Conservation (phyloP, 495 filamentous ascomycete species). For the Delitschia confertaspora region DNA sequence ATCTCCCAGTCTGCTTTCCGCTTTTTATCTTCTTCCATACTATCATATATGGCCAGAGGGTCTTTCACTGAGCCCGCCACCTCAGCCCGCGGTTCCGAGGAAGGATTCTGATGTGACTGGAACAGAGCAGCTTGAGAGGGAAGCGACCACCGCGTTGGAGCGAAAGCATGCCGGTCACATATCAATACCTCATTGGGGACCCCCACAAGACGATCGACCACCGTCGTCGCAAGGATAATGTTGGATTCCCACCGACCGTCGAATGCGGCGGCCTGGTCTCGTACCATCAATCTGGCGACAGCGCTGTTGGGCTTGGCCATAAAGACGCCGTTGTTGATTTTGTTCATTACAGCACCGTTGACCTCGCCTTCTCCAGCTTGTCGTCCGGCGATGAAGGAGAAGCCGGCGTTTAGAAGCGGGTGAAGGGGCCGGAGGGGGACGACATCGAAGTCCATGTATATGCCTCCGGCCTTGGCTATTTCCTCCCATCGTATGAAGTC, state of each 20-base stretch:
- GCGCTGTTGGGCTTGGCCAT: not conserved
- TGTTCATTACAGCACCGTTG: not conserved
- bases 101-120: conserved; percentile 1
- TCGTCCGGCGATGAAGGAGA: conserved; percentile 3
- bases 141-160: conserved; percentile 4
- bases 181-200: conserved; percentile 11
- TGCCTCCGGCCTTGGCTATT: conserved; percentile 3
- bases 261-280: conserved; percentile 1
- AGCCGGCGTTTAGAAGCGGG: conserved; percentile 4
- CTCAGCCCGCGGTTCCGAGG: too few relatives aligned
- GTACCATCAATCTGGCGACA: not conserved
- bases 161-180: conserved; percentile 1
- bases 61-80: too few relatives aligned
- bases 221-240: not conserved
- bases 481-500: conserved; percentile 11
- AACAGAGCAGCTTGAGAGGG: conserved; percentile 4
- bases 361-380: conserved; percentile 2
- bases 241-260: conserved; percentile 8
- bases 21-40: not conserved
- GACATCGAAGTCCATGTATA: conserved; percentile 14
- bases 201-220: conserved; percentile 8
- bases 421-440: not conserved
- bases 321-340: conserved; percentile 6
- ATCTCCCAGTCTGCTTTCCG: conserved; percentile 7
- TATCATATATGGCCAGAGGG: not conserved